phyloP scores from a whole-genome alignment of 2,329 filamentous ascomycete species.

The Hypoxylon sp. region DNA sequence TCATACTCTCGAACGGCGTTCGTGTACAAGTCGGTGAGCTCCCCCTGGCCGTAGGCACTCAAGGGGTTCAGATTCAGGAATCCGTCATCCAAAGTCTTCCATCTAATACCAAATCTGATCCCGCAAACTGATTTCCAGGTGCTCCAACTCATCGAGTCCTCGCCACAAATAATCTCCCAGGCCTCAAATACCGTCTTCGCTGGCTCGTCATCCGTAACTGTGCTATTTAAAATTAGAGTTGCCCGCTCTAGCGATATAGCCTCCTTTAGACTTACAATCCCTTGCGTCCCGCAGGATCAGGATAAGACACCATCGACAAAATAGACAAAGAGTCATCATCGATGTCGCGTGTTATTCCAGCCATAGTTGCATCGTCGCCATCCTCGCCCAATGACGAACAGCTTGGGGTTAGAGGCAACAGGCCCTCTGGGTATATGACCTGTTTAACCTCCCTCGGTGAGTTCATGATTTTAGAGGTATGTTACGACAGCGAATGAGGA shows the following conservation, averaged over 20 bases:
- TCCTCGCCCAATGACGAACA: conserved; percentile 25
- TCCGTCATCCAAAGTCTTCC: conserved; percentile 30
- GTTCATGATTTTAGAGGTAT: conserved; percentile 17
- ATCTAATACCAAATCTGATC: conserved; percentile 38
- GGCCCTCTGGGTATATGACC: conserved; percentile 8
- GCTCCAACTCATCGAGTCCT: conserved; percentile 10
- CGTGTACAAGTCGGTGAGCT: conserved; percentile 45
- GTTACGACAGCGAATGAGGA: neutral
- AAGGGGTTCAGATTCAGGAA: conserved; percentile 34
- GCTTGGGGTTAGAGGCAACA: conserved; percentile 10
- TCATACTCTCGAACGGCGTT: conserved; percentile 40
- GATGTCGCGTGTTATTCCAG: conserved; percentile 13
- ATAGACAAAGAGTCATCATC: conserved; percentile 34
- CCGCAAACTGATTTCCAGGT: conserved; percentile 44
- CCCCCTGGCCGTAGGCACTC: conserved; percentile 42
- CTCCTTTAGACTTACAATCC: conserved; percentile 29
- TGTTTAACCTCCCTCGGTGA: conserved; percentile 15
- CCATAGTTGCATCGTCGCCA: conserved; percentile 25
- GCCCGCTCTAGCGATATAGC: neutral
- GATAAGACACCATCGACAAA: conserved; percentile 31
- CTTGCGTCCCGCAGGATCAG: conserved; percentile 30
- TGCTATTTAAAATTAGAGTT: conserved; percentile 24
- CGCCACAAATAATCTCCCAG: conserved; percentile 28
- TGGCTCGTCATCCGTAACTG: conserved; percentile 23
- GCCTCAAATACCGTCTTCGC: conserved; percentile 40